Percentiles rank a stretch among this genome's conserved stretches.
These are phyloP conservation scores for Xylaria sp. DNA, from an alignment of 2,329 filamentous ascomycete species.

Conservation along the genomic window DNA sequence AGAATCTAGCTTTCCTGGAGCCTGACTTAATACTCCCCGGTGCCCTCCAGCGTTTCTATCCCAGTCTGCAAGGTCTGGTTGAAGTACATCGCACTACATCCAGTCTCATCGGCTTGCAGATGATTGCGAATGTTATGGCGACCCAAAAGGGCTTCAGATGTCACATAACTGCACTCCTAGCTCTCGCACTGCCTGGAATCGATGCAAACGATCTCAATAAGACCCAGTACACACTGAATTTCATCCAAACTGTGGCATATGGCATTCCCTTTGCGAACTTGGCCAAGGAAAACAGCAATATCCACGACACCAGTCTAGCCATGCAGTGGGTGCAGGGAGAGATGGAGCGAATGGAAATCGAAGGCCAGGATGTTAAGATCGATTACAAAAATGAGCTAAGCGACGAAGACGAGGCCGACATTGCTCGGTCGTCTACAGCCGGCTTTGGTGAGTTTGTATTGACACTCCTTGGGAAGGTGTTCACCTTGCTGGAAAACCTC, in stretches of 20 bases:
- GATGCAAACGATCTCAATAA: constrained; percentile 98
- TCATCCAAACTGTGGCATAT: constrained; percentile 93
- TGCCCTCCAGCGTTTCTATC: constrained; percentile 91
- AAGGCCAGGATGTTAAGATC: constrained; percentile 78
- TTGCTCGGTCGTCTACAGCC: constrained; percentile 88
- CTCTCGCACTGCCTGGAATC: constrained; percentile 86
- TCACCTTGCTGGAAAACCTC: constrained; percentile 89
- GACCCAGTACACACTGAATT: constrained; percentile 88
- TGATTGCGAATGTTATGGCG: constrained; percentile 85
- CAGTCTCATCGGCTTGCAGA: constrained; percentile 84
- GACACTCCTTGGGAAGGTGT: constrained; percentile 87
- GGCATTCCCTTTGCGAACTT: constrained; percentile 89
- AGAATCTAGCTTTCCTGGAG: constrained; percentile 84
- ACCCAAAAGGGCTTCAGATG: constrained; percentile 94
- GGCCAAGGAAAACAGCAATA: constrained; percentile 59
- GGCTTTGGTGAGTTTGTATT: constrained; percentile 90
- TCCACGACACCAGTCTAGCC: constrained; percentile 70
- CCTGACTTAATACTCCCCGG: constrained; percentile 88
- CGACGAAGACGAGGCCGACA: constrained; percentile 80
- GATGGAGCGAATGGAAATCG: constrained; percentile 86
- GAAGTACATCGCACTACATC: constrained; percentile 96
- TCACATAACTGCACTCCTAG: constrained; percentile 90
- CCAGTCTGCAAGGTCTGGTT: constrained; percentile 90
- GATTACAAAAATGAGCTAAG: constrained; percentile 77
- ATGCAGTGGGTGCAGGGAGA: constrained; percentile 92